Evolutionary conservation across 441 rosid genomes (phyloP).

Genomic region (Gossypium trilobum): DNA sequence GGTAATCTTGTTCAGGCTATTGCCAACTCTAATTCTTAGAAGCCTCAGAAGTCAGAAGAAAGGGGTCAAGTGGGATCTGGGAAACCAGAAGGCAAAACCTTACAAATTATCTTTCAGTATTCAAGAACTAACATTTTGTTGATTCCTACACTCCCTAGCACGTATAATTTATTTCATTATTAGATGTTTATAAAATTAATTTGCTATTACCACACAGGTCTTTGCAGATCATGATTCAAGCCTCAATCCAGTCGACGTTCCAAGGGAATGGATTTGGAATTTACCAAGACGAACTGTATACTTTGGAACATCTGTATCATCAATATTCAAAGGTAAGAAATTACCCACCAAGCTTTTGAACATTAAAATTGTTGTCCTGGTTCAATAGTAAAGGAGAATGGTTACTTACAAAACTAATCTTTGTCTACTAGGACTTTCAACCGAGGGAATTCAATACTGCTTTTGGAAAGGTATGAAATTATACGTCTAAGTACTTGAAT

Average conservation of each 20-base stretch:
- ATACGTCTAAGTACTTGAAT: slow-evolving; percentile 9
- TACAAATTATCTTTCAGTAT: slow-evolving; percentile 6
- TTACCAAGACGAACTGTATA: slow-evolving; percentile 72
- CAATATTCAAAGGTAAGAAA: slow-evolving; percentile 77
- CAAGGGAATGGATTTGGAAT: slow-evolving; percentile 75
- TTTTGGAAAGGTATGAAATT: slow-evolving; percentile 82
- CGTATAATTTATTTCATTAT: not conserved
- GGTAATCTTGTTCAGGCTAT: slow-evolving; percentile 31
- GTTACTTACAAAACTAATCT: slow-evolving; percentile 13
- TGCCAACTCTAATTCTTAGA: not conserved
- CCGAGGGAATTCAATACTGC: slow-evolving; percentile 70
- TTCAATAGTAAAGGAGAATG: slow-evolving; percentile 10
- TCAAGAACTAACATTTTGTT: not conserved
- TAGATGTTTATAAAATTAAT: slow-evolving; percentile 14
- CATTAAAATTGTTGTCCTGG: not conserved
- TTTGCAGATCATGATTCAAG: slow-evolving; percentile 91
- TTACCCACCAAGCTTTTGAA: not conserved
- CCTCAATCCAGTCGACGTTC: slow-evolving; percentile 66
- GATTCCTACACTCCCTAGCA: not conserved
- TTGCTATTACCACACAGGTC: slow-evolving; percentile 44
- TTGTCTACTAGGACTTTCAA: slow-evolving; percentile 55
- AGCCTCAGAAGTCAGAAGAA: not conserved
- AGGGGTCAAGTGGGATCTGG: not conserved
- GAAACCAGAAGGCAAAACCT: not conserved
- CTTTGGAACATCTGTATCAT: slow-evolving; percentile 84